phyloP scores from a whole-genome alignment of 78 protist genomes.

The Trichosphaerium sp. region DNA sequence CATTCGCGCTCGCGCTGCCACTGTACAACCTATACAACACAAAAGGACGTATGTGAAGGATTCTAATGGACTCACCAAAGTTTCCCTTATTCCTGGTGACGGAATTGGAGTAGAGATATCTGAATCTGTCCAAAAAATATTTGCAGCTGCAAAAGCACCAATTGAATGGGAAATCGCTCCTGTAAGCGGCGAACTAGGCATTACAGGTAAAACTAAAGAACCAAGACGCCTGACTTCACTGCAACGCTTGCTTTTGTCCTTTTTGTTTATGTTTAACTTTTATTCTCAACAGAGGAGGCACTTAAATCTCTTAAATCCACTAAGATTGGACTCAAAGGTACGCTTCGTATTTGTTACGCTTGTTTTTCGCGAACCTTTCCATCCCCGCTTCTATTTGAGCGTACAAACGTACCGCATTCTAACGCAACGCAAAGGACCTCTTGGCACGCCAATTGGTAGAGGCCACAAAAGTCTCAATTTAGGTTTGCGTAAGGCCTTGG shows the following conservation, averaged over 20 bases:
- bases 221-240: background rate
- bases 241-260: background rate
- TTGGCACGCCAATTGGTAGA: conserved; percentile 69
- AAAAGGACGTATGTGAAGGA: too few relatives aligned
- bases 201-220: conserved; percentile 26
- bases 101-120: conserved; percentile 80
- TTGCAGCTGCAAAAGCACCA: conserved; percentile 57
- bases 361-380: background rate
- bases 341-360: background rate
- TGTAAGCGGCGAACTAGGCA: conserved; percentile 40
- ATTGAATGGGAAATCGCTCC: conserved; percentile 45
- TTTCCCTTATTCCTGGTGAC: conserved; percentile 55
- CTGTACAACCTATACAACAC: too few relatives aligned
- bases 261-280: background rate
- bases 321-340: conserved; percentile 57
- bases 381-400: background rate
- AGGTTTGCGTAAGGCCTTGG: conserved; percentile 60
- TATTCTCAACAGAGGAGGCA: background rate
- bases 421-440: conserved; percentile 25
- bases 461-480: conserved; percentile 73
- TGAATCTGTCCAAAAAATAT: conserved; percentile 51
- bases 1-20: too few relatives aligned
- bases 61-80: background rate
- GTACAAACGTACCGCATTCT: too few relatives aligned
- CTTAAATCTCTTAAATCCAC: conserved; percentile 19